A percentile compares a stretch with the other conserved stretches of the same genome.
Evolutionary conservation across 208 protist species (phyloP).

Genomic region (Naegleria lovaniensis): DNA sequence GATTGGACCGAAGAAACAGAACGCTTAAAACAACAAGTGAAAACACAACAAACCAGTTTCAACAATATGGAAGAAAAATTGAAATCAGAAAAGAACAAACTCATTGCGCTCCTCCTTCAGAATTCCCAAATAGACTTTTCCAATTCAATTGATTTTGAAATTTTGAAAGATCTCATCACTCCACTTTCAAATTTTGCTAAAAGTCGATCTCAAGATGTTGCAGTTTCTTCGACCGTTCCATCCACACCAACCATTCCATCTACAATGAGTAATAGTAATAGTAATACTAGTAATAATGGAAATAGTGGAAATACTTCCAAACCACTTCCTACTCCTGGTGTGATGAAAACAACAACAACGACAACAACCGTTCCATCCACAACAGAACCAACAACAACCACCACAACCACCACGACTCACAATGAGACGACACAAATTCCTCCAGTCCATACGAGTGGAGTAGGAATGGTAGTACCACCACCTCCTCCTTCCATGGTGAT

Average conservation of each 20-base stretch:
- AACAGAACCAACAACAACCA: not conserved
- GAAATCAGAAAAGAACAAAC: not conserved
- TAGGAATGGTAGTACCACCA: not conserved
- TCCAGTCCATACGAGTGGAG: too few species aligned
- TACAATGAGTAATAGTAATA: too few species aligned
- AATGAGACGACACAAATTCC: too few species aligned
- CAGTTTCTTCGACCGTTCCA: not conserved
- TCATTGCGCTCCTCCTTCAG: not conserved
- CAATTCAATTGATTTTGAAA: not conserved
- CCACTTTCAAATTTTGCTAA: not conserved
- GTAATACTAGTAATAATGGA: too few species aligned
- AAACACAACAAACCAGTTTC: not conserved
- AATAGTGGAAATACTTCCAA: too few species aligned
- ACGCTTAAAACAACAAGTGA: not conserved
- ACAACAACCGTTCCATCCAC: too few species aligned
- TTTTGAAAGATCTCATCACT: not conserved
- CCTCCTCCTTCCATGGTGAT: not conserved
- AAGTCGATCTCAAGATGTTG: not conserved
- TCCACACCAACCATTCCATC: not conserved
- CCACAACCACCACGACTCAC: not conserved
- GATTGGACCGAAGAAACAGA: not conserved
- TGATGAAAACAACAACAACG: too few species aligned
- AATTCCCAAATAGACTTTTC: not conserved
- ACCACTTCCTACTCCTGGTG: not conserved
- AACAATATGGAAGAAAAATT: not conserved